Evolutionary conservation across 2,329 filamentous ascomycete species (phyloP).

Genomic region (Diaporthe destruens): DNA sequence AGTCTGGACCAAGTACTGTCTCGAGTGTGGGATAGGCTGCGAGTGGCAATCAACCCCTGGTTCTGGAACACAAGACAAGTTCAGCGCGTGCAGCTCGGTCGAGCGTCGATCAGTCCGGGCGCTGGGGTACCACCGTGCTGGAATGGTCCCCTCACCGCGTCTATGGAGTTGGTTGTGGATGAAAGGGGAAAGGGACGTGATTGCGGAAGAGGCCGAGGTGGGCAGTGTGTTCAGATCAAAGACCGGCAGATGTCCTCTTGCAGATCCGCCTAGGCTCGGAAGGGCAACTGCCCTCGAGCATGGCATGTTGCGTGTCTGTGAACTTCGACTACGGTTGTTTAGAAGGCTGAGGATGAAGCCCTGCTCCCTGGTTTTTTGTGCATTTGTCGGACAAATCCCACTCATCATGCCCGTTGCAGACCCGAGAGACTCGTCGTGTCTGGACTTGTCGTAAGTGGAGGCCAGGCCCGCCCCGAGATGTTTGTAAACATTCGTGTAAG

Average conservation of each 20-base stretch:
- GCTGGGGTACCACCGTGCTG: conserved; percentile 11
- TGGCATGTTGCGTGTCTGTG: background rate
- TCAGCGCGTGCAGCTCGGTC: background rate
- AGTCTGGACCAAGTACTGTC: too few relatives aligned
- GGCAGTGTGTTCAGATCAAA: background rate
- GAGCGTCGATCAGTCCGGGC: conserved; percentile 5
- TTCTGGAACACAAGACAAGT: background rate
- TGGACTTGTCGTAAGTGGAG: background rate
- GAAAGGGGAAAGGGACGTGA: background rate
- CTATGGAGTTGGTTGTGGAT: background rate
- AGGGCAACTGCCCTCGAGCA: background rate
- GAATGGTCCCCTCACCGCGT: background rate
- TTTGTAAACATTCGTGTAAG: conserved; percentile 34
- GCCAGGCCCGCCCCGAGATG: background rate
- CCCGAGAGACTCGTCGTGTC: background rate
- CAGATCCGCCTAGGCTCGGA: background rate
- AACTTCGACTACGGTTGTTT: background rate
- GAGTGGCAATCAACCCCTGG: too few relatives aligned
- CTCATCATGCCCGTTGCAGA: background rate
- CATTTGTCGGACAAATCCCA: conserved; percentile 1
- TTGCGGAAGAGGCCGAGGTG: background rate
- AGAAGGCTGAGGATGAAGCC: background rate
- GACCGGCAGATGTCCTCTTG: conserved; percentile 9
- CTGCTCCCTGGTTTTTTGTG: background rate
- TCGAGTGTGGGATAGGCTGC: too few relatives aligned